Base-by-base conservation (phyloP, 768 basidiomycete species). In the Lenzites betulinus region DNA sequence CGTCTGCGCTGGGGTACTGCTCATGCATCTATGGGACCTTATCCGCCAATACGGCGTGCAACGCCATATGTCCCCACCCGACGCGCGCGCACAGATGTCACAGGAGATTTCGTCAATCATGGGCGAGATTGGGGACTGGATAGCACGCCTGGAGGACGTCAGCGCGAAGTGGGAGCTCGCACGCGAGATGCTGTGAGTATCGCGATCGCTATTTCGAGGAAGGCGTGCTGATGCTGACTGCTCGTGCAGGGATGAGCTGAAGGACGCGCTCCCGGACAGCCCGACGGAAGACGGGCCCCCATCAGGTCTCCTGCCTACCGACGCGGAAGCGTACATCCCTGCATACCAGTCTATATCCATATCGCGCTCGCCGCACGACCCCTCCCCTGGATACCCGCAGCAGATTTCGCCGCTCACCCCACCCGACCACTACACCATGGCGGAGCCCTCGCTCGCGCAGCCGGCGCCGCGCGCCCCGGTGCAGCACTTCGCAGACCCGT, bases 1-100 rank as follows among this genome's bases (percentile, higher is more conserved):
- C 63, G 70, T 83, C 41, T 80, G 78, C 41, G 81, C 83, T 1
- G 81, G 79, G 6, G 73, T 83, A 11, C 72, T 89, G 16, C 70
- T 86, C n/a, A 73, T 84, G 56, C 76, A 78, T 46, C 72, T 83
- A n/a, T 89, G 87, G 86, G 78, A 82, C 59, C 64, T 83, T 13
- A 60, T 64, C 16, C 54, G 63, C 11, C 58, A 60, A 51, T 58
- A 56, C 46, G 58, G 54, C 30, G 50, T 46, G 36, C 50, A 36
- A 33, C 48, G 64, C 39, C 28, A 42, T 22, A 7, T 44, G 33
- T 23, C 41, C 23, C 60, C 51, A 22, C 5, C 48, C 9, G 64
- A 64, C 4, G 43, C 30, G 16, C 57, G 64, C 11, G 42, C 52
- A 42, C 57, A 55, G 22, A 47, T 60, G 41, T 57, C 59, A 20